Evolutionary conservation across 768 basidiomycete species (phyloP), one percentile per base, ranked within the genome.

Genomic region (Russula griseocarnosa): DNA sequence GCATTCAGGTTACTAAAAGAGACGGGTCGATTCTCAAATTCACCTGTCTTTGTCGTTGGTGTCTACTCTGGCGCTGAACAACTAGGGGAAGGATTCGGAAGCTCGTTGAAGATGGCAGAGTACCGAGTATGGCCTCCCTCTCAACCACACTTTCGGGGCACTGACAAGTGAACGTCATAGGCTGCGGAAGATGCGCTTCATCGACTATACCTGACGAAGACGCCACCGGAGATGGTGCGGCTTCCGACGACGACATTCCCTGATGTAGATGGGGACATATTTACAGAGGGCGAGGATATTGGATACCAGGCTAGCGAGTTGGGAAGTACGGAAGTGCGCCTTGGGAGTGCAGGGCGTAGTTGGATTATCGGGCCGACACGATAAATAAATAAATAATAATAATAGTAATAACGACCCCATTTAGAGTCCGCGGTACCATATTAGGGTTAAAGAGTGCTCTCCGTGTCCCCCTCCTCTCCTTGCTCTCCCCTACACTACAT

Each of bases 21-120:
- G 74, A 94, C 94, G 0, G 97, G 97, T 71, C 88, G 94, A 52
- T 86, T 86, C 68, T 90, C 92, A 1, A 90, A 91, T 69, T 87
- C 93, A 3, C 95, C 97, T 1, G 82, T 95, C 44, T 99, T 90
- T 74, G 89, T 97, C n/a, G 88, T 96, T n/a, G 97, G 94, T 20
- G 88, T 97, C 63, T 98, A 84, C 73, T 91, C 86, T 26, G 93
- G 86, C 46, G 79, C 76, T 62, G 91, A 84, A 73, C 84, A 97
- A 75, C 83, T 99, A 2, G 93, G 95, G 6, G 95, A 99, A 75
- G 94, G 95, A 16, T 93, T 95, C 71, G 97, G 97, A 58, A 88
- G 85, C 68, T 94, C 92, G 3, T 77, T 98, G 60, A 87, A 84
- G 74, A 98, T 98, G 96, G 94, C 94, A 18, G 94, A 98, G 75